Evolutionary conservation across 1,284 basidiomycete genomes (phyloP), one percentile per base, ranked within the genome.

Genomic region (Fomitiporia mediterranea): DNA sequence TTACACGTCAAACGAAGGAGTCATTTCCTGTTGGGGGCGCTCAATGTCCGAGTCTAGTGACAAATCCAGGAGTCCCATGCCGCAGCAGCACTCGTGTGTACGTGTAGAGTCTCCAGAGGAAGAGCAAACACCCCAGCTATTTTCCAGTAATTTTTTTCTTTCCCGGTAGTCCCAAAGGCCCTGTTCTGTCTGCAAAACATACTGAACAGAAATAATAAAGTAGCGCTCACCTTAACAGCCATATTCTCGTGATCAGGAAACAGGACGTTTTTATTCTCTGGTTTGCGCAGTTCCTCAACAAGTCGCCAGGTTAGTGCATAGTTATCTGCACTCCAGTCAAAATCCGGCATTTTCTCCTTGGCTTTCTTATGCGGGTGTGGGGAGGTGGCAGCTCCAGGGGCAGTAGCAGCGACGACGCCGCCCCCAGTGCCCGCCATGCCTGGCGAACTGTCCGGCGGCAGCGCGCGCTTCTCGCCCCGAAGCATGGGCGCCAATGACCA

Each of bases 381-480:
- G 9, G 46, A 35, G 21, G 34, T 27, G 15, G n/a, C 44, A 17
- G 39, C 42, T 19, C 30, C 51, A 8, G 25, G 25, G 17, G 15
- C 47, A 11, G 25, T 25, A 15, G 19, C 25, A 3, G 19, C 28
- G 19, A 17, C 43, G 15, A 21, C 15, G 35, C 30, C 30, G 23
- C 28, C 19, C 28, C 17, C 30, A 8, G 53, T 35, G 34, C 43
- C 44, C 1, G 37, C 15, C 28, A 23, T 2, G 34, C 13, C 50
- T 2, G 50, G 9, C 32, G 40, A 25, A 15, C 54, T 34, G 23
- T 58, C 56, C 0, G 37, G 25, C 25, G 51, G 51, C 46, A 53
- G 39, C 19, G 56, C 23, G 52, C 56, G 56, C 52, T 58, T 58
- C 46, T 58, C 56, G 32, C 56, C 56, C 38, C 56, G 56, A 37